Percentiles rank a stretch among this genome's conserved stretches.
phyloP scores from a whole-genome alignment of 352 stramenopile species.

The Phytophthora macrochlamydospora region DNA sequence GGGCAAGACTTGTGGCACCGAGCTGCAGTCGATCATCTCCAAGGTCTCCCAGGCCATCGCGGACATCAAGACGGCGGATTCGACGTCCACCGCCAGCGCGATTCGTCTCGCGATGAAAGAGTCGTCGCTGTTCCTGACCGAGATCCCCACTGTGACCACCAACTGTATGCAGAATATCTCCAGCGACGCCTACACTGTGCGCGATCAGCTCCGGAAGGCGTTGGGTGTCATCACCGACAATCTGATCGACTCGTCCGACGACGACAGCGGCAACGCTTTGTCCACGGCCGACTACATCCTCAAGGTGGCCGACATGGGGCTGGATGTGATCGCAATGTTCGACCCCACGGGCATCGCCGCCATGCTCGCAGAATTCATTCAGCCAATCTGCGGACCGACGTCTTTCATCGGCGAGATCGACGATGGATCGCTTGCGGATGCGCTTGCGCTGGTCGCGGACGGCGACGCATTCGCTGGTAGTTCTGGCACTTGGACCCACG shows the following conservation, averaged over 20 bases:
- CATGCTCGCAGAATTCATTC: not conserved
- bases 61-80: conserved; percentile 32
- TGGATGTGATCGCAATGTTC: conserved; percentile 3
- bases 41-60: conserved; percentile 32
- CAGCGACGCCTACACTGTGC: not conserved
- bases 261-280: not conserved
- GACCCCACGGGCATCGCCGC: not conserved
- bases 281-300: conserved; percentile 6
- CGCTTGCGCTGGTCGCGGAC: not conserved
- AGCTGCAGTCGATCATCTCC: conserved; percentile 34
- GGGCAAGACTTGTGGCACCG: not conserved
- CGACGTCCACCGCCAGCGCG: conserved; percentile 20
- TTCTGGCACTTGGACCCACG: not conserved
- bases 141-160: not conserved
- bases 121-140: conserved; percentile 7
- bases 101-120: conserved; percentile 37
- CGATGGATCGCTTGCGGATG: not conserved
- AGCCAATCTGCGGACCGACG: not conserved
- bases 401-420: not conserved
- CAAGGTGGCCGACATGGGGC: conserved; percentile 12
- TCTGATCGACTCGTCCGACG: not conserved
- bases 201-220: not conserved
- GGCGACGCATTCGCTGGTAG: not conserved
- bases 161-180: not conserved
- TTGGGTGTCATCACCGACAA: not conserved